Conservation (phyloP, 768 basidiomycete genomes). For the Lactarius pseudohatsudake region DNA sequence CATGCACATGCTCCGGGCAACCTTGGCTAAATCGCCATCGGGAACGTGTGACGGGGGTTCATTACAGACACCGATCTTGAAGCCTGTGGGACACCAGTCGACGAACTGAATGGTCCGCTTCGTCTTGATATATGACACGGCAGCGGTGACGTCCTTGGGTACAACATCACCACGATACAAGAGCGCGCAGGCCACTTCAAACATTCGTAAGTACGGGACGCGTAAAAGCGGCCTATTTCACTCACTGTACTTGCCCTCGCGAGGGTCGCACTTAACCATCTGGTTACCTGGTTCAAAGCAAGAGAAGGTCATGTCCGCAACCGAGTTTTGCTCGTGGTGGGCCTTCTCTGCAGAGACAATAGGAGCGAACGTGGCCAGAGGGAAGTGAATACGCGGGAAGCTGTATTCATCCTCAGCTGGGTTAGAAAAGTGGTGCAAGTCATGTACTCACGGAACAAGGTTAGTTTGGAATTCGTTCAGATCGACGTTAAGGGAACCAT, state of each 20-base stretch:
- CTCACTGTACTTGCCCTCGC: constrained; percentile 75
- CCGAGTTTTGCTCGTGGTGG: constrained; percentile 68
- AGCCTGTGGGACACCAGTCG: constrained; percentile 78
- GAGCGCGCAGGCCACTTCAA: constrained; percentile 60
- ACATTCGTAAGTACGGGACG: neutral
- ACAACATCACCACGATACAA: constrained; percentile 78
- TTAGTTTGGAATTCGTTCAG: constrained; percentile 74
- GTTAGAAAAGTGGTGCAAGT: constrained; percentile 20
- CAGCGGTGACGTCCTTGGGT: constrained; percentile 75
- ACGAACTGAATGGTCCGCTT: constrained; percentile 79
- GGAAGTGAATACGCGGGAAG: constrained; percentile 69
- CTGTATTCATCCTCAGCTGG: constrained; percentile 31
- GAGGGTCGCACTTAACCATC: constrained; percentile 79
- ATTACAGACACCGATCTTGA: constrained; percentile 79
- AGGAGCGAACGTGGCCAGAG: constrained; percentile 64
- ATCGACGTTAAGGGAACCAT: constrained; percentile 66
- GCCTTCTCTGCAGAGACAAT: constrained; percentile 65
- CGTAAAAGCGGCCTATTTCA: constrained; percentile 1
- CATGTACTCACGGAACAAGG: constrained; percentile 50
- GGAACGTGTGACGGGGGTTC: constrained; percentile 75
- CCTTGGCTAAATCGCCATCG: constrained; percentile 74
- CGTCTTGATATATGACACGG: constrained; percentile 72
- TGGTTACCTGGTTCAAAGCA: constrained; percentile 79
- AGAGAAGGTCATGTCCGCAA: constrained; percentile 67
- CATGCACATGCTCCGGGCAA: constrained; percentile 76